Conservation (phyloP, 2,329 filamentous ascomycete species). For the Ophiocordyceps camponoti-rufipedis region DNA sequence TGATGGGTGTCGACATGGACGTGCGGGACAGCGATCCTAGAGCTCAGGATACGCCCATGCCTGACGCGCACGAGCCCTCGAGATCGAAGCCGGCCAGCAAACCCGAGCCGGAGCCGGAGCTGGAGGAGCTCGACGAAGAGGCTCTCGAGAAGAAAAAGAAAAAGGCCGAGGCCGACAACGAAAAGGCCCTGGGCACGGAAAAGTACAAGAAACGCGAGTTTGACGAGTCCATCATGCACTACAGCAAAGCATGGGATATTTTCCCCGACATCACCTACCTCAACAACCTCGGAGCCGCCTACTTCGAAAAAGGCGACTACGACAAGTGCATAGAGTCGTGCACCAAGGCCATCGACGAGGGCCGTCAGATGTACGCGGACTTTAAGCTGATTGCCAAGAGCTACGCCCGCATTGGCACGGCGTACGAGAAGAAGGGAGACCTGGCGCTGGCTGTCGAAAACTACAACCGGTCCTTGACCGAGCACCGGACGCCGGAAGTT, state of each 20-base stretch:
- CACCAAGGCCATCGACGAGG: constrained; percentile 75
- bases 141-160: constrained; percentile 68
- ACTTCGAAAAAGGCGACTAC: constrained; percentile 94
- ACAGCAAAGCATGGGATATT: constrained; percentile 83
- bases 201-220: constrained; percentile 98
- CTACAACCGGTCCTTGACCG: constrained; percentile 86
- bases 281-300: constrained; percentile 85
- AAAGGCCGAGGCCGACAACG: constrained; percentile 81
- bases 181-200: constrained; percentile 86
- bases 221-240: constrained; percentile 85
- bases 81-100: constrained; percentile 33
- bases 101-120: constrained; percentile 35
- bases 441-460: constrained; percentile 63
- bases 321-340: constrained; percentile 74
- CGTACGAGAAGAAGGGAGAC: constrained; percentile 81
- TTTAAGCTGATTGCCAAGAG: constrained; percentile 98
- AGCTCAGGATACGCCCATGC: constrained; percentile 52
- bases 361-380: constrained; percentile 76
- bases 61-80: constrained; percentile 33
- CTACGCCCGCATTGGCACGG: constrained; percentile 86
- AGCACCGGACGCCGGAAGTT: constrained; percentile 90
- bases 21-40: constrained; percentile 19
- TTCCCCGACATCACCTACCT: constrained; percentile 96
- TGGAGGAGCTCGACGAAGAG: constrained; percentile 66
- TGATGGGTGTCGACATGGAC: constrained; percentile 85